Conservation (phyloP, 805 yeast genomes). For the Monosporozyma aquatica region DNA sequence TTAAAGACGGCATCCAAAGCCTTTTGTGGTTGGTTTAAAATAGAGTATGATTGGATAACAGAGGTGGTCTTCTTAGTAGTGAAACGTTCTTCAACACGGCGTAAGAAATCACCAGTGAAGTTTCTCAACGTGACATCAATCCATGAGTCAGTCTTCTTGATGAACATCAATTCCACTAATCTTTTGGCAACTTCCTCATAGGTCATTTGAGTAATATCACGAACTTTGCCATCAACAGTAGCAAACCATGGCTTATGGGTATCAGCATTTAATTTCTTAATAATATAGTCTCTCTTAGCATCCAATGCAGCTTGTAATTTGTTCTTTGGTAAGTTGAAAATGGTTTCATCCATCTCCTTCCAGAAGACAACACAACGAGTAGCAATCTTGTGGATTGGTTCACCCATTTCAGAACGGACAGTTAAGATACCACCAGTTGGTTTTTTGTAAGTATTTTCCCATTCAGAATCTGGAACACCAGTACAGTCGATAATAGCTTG, state of each 20-base stretch:
- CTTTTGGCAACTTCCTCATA: constrained; percentile 85
- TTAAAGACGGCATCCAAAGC: constrained; percentile 52
- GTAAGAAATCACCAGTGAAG: constrained; percentile 75
- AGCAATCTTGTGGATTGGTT: constrained; percentile 97
- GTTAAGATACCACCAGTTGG: constrained; percentile 97
- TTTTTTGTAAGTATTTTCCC: constrained; percentile 92
- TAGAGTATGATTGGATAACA: constrained; percentile 61
- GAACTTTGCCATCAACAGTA: constrained; percentile 55
- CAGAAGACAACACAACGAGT: constrained; percentile 96
- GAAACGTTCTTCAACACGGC: constrained; percentile 96
- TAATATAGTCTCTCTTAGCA: constrained; percentile 80
- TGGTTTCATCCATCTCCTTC: constrained; percentile 93
- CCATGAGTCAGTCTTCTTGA: constrained; percentile 73
- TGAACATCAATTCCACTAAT: constrained; percentile 80
- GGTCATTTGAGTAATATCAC: constrained; percentile 93
- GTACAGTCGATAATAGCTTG: constrained; percentile 80
- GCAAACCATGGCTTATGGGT: constrained; percentile 99
- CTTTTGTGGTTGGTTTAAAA: constrained; percentile 57
- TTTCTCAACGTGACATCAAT: constrained; percentile 78
- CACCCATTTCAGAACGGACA: constrained; percentile 98
- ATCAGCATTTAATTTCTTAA: constrained; percentile 79
- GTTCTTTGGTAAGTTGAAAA: constrained; percentile 84
- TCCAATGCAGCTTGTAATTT: constrained; percentile 72
- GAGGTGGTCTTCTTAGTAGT: constrained; percentile 50
- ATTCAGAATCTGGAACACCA: constrained; percentile 79